Evolutionary conservation across 108 stramenopile genomes (phyloP).

Genomic region (Nannochloropsis gaditana): DNA sequence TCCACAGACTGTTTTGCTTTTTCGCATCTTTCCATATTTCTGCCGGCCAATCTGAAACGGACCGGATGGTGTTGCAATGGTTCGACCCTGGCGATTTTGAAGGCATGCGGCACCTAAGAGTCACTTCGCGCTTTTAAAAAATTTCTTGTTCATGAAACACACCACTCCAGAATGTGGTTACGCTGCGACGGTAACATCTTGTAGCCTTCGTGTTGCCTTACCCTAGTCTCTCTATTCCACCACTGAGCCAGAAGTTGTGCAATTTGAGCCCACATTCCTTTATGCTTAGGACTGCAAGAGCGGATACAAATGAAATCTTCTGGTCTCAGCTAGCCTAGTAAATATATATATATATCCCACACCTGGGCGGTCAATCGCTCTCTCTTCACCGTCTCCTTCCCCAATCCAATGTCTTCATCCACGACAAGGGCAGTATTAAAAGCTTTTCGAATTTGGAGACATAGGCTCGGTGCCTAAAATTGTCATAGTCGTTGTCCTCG

Average conservation of each 20-base stretch:
- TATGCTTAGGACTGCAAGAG: background rate
- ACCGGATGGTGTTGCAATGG: too few species aligned
- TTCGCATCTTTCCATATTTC: background rate
- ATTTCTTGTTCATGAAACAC: too few species aligned
- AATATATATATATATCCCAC: background rate
- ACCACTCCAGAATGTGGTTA: too few species aligned
- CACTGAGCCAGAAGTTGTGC: background rate
- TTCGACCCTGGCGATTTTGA: too few species aligned
- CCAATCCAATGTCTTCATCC: slow-evolving; percentile 52
- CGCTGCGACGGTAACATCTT: too few species aligned
- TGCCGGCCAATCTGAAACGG: background rate
- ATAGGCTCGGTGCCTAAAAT: slow-evolving; percentile 84
- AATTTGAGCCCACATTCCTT: background rate
- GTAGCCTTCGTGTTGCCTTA: background rate
- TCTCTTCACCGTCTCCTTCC: background rate
- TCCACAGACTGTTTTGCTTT: background rate
- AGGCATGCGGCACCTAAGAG: too few species aligned
- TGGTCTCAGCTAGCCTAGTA: background rate
- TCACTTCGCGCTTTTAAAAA: too few species aligned
- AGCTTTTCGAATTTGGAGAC: slow-evolving; percentile 91
- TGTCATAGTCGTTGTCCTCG: slow-evolving; percentile 88
- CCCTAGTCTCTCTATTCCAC: background rate
- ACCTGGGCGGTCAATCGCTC: background rate
- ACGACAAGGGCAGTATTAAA: slow-evolving; percentile 79
- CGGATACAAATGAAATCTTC: background rate